Evolutionary conservation across 371 early-diverging fungal species (phyloP).

Genomic region (Circinella umbellata): DNA sequence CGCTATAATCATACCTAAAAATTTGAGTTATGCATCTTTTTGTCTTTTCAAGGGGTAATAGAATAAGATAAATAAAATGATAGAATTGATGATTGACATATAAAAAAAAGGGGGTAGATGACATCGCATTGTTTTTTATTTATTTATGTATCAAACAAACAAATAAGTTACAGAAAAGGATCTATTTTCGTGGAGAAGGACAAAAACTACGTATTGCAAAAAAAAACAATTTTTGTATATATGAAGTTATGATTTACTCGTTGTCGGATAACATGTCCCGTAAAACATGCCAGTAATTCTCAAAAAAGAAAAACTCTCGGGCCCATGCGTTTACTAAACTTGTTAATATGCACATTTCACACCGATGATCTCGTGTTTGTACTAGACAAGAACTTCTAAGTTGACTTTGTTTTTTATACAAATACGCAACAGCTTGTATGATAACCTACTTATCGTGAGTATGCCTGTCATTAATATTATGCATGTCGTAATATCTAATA

Average conservation of each 20-base stretch:
- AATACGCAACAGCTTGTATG: no score
- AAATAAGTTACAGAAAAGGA: conserved; percentile 3
- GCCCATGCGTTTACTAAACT: not conserved
- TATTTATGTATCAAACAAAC: not conserved
- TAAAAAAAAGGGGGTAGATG: not conserved
- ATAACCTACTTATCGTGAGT: no score
- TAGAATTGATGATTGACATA: not conserved
- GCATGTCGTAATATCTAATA: no score
- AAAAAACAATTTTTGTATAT: no score
- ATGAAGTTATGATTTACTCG: not conserved
- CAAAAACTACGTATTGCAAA: no score
- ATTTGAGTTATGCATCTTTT: not conserved
- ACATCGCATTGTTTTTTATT: not conserved
- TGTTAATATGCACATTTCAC: not conserved
- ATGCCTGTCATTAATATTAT: no score
- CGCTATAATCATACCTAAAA: no score
- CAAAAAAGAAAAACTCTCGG: not conserved
- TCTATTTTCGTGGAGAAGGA: not conserved
- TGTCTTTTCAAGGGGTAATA: not conserved
- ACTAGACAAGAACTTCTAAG: not conserved
- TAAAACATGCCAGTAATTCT: not conserved
- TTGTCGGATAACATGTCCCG: not conserved
- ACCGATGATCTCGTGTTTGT: conserved; percentile 2
- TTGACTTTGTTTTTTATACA: no score
- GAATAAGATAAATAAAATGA: not conserved